phyloP scores from a whole-genome alignment of 129 eudicot species.

The Solidago caesia region DNA sequence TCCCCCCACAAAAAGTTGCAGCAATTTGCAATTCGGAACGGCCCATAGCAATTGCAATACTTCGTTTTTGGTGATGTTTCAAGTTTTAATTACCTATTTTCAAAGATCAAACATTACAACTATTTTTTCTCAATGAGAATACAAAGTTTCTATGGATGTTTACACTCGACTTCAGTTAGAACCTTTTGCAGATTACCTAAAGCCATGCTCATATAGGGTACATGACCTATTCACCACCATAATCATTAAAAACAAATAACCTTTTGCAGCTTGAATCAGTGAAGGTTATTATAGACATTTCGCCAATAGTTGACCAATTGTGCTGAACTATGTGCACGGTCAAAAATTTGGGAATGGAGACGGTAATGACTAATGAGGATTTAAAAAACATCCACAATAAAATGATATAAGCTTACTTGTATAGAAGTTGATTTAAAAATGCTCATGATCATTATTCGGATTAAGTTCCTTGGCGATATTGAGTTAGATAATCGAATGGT shows the following conservation, averaged over 20 bases:
- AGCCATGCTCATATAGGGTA: too few relatives aligned
- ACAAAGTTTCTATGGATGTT: not conserved
- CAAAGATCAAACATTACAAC: not conserved
- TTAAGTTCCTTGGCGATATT: too few relatives aligned
- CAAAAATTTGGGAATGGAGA: too few relatives aligned
- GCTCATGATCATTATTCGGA: not conserved
- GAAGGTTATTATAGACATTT: not conserved
- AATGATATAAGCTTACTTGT: too few relatives aligned
- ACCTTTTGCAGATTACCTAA: too few relatives aligned
- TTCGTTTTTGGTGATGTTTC: not conserved
- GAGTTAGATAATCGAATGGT: too few relatives aligned
- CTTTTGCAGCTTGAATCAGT: not conserved
- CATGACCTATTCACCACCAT: too few relatives aligned
- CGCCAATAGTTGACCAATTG: not conserved
- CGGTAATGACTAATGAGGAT: too few relatives aligned
- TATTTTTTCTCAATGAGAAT: not conserved
- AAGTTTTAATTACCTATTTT: not conserved
- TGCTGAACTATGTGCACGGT: too few relatives aligned
- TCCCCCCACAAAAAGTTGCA: not conserved
- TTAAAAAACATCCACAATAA: too few relatives aligned
- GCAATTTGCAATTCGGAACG: not conserved
- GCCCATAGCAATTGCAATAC: not conserved
- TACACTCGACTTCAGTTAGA: not conserved
- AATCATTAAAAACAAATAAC: too few relatives aligned
- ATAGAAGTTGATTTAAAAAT: too few relatives aligned